Conservation (phyloP, 2,329 filamentous ascomycete species). For the Cladobotryum protrusum region DNA sequence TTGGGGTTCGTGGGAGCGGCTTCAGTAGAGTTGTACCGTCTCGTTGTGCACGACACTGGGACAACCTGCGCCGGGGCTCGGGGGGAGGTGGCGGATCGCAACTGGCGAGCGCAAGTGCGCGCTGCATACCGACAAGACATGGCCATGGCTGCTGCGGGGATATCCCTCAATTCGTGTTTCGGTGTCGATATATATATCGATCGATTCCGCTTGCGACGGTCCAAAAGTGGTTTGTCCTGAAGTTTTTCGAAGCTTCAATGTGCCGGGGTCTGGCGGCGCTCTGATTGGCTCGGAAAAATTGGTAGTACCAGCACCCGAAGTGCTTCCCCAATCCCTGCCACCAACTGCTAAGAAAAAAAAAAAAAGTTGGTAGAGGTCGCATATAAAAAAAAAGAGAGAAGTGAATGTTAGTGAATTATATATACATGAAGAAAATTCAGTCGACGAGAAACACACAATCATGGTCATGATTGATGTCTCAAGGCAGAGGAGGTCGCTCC, state of each 20-base stretch:
- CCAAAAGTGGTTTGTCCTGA: conserved; percentile 25
- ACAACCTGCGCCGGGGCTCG: conserved; percentile 42
- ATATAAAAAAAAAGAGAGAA: conserved; percentile 21
- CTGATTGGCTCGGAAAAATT: conserved; percentile 35
- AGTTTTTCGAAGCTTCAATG: conserved; percentile 37
- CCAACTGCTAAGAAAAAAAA: conserved; percentile 25
- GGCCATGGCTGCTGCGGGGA: conserved; percentile 45
- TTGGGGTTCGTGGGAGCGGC: conserved; percentile 70
- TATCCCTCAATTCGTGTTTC: conserved; percentile 21
- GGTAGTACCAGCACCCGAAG: conserved; percentile 26
- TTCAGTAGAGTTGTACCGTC: conserved; percentile 87
- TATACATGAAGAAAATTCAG: conserved; percentile 14
- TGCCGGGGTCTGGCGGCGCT: conserved; percentile 13
- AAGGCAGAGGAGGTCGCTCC: conserved; percentile 48
- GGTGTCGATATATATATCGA: conserved; percentile 1
- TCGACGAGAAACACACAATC: conserved; percentile 26
- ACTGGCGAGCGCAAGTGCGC: conserved; percentile 57
- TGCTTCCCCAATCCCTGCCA: conserved; percentile 18
- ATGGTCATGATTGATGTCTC: conserved; percentile 54
- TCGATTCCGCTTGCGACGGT: conserved; percentile 1
- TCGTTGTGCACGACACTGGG: conserved; percentile 43
- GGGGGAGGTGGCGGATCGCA: conserved; percentile 44
- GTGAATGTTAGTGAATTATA: conserved; percentile 16
- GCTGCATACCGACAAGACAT: conserved; percentile 57
- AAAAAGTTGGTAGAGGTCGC: conserved; percentile 20